These are phyloP conservation scores for Nemania serpens DNA, from an alignment of 2,329 filamentous ascomycete genomes.

Conservation along the genomic window DNA sequence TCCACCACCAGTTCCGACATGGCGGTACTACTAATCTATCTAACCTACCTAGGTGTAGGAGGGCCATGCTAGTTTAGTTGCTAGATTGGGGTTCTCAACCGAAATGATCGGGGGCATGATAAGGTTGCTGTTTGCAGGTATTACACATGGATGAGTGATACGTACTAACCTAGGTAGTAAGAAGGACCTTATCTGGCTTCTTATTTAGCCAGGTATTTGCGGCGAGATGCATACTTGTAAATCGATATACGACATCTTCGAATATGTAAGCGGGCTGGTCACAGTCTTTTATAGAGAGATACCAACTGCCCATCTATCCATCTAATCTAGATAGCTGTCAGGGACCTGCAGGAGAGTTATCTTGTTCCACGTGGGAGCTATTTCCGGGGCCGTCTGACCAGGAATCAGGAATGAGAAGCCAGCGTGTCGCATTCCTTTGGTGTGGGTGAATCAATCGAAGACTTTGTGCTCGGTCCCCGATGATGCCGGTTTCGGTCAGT, in stretches of 20 bases:
- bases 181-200: too few species aligned
- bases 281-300: too few species aligned
- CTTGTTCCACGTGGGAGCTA: background rate
- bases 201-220: too few species aligned
- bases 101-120: constrained; percentile 1
- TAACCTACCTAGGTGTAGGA: background rate
- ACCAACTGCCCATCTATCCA: too few species aligned
- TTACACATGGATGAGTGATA: constrained; percentile 5
- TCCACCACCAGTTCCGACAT: constrained; percentile 13
- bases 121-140: background rate
- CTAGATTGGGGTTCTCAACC: constrained; percentile 2
- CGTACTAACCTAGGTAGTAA: too few species aligned
- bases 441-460: too few species aligned
- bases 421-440: too few species aligned
- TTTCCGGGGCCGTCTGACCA: background rate
- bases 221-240: too few species aligned
- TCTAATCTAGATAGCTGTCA: background rate
- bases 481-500: constrained; percentile 1
- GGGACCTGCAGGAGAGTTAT: background rate
- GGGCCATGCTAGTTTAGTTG: background rate
- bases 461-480: background rate
- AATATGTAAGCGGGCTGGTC: too few species aligned
- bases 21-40: constrained; percentile 11
- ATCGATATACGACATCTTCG: background rate
- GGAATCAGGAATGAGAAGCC: too few species aligned